These are phyloP conservation scores for Mucor lusitanicus DNA, from an alignment of 371 early-diverging fungal genomes.

Conservation along the genomic window DNA sequence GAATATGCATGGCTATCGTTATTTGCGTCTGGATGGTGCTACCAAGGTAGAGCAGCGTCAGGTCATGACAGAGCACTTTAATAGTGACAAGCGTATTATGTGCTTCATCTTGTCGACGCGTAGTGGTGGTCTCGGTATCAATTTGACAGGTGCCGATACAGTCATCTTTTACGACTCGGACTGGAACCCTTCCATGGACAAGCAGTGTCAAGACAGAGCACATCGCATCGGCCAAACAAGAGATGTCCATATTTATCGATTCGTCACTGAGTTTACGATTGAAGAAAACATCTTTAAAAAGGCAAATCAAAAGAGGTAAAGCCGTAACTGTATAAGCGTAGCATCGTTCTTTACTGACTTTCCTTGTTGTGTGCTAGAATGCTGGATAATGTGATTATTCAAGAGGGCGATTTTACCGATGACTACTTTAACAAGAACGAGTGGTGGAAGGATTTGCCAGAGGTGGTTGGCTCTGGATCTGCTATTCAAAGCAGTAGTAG, in stretches of 20 bases:
- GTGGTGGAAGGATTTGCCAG: conserved; percentile 69
- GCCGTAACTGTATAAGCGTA: neutral
- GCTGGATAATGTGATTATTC: conserved; percentile 88
- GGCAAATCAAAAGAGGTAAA: conserved; percentile 82
- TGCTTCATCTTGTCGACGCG: conserved; percentile 92
- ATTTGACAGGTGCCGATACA: conserved; percentile 94
- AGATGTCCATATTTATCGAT: conserved; percentile 91
- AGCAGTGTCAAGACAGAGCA: conserved; percentile 78
- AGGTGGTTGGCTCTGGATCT: conserved; percentile 42
- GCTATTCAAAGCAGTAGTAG: conserved; percentile 16
- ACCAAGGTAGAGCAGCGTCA: conserved; percentile 86
- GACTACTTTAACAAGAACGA: conserved; percentile 70
- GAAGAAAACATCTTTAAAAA: conserved; percentile 88
- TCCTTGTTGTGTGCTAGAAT: conserved; percentile 35
- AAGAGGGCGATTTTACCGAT: conserved; percentile 80
- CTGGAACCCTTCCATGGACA: conserved; percentile 93
- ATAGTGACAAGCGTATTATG: conserved; percentile 78
- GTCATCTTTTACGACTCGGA: conserved; percentile 96
- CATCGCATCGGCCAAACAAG: conserved; percentile 96
- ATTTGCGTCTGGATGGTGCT: conserved; percentile 86
- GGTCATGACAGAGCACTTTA: conserved; percentile 86
- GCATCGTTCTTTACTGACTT: neutral
- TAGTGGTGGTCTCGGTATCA: conserved; percentile 97
- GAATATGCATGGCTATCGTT: conserved; percentile 83
- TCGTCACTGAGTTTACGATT: conserved; percentile 85